Evolutionary conservation across 2,329 filamentous ascomycete genomes (phyloP).

Genomic region (Calonectria hongkongensis): DNA sequence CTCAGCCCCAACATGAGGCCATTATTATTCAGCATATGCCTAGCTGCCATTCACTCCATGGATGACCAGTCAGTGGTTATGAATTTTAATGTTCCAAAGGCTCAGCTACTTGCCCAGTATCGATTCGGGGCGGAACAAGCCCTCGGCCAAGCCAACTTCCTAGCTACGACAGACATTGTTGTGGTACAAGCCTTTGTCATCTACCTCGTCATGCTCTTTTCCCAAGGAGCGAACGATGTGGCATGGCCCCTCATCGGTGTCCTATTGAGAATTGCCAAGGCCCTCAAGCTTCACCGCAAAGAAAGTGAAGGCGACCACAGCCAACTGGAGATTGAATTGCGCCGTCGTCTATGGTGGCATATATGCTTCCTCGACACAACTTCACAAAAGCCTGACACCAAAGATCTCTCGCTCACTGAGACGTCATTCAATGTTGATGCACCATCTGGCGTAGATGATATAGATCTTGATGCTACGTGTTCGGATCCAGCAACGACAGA

Average conservation of each 20-base stretch:
- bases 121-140: constrained; percentile 51
- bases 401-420: constrained; percentile 49
- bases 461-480: constrained; percentile 15
- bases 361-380: constrained; percentile 55
- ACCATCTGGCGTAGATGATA: constrained; percentile 66
- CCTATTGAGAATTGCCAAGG: constrained; percentile 52
- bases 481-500: not conserved
- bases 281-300: constrained; percentile 45
- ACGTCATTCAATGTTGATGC: constrained; percentile 62
- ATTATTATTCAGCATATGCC: constrained; percentile 53
- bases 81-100: constrained; percentile 46
- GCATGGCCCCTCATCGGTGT: constrained; percentile 52
- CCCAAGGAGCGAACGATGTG: constrained; percentile 47
- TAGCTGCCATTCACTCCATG: constrained; percentile 54
- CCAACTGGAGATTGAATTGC: constrained; percentile 45
- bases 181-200: constrained; percentile 55
- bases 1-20: constrained; percentile 46
- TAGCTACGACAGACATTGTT: constrained; percentile 47
- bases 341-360: constrained; percentile 56
- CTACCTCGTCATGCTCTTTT: constrained; percentile 50
- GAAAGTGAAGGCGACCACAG: not conserved
- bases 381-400: constrained; percentile 28
- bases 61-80: constrained; percentile 45
- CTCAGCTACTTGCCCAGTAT: constrained; percentile 45
- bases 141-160: constrained; percentile 50